A percentile compares a stretch with the other conserved stretches of the same genome.
Conservation (phyloP, 148 eudicot genomes). For the Vaccinium darrowii region DNA sequence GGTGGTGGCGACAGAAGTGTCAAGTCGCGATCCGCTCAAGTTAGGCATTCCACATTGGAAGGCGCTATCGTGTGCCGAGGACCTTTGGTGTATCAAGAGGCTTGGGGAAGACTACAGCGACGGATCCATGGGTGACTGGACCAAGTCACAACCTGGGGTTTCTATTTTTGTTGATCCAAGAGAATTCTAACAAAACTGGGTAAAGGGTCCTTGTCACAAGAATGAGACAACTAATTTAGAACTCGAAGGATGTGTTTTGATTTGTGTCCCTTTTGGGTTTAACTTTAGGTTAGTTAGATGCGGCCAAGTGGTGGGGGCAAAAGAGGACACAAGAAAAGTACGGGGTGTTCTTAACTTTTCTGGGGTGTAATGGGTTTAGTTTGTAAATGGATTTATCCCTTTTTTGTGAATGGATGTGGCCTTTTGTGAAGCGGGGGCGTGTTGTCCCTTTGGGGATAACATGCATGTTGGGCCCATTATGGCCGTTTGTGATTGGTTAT, state of each 20-base stretch:
- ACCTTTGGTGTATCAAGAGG: constrained; percentile 86
- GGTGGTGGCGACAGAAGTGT: constrained; percentile 84
- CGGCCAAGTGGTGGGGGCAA: neutral
- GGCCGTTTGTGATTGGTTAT: too few species aligned
- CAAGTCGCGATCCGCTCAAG: constrained; percentile 65
- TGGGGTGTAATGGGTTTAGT: neutral
- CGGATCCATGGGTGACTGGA: constrained; percentile 79
- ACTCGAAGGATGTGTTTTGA: neutral
- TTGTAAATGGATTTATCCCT: constrained; percentile 27
- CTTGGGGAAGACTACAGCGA: constrained; percentile 74
- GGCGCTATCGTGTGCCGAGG: constrained; percentile 70
- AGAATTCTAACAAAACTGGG: constrained; percentile 41
- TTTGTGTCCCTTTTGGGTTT: neutral
- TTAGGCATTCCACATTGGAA: constrained; percentile 88
- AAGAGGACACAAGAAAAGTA: constrained; percentile 1
- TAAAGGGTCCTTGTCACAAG: too few species aligned
- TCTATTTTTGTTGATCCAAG: constrained; percentile 94
- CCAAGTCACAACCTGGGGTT: constrained; percentile 61
- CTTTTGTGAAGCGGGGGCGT: neutral
- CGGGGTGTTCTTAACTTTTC: neutral
- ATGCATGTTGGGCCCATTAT: too few species aligned
- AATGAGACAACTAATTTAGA: neutral
- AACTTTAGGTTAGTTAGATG: neutral
- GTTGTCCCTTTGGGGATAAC: too few species aligned
- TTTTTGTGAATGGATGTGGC: constrained; percentile 29